Conservation (phyloP, 805 yeast species). For the Saccharomyces paradoxus region DNA sequence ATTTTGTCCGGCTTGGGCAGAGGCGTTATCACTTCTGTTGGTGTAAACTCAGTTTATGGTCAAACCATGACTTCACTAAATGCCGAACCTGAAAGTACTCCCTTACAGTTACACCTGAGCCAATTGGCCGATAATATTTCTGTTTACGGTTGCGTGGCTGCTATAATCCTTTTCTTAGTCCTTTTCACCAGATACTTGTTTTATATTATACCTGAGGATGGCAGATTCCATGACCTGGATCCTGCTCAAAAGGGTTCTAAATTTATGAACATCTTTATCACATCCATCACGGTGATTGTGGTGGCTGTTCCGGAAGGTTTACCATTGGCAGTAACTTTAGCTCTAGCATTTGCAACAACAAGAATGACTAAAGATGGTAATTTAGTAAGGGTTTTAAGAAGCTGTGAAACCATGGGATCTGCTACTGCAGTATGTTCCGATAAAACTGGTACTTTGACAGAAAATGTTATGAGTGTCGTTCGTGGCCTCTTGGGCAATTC, state of each 20-base stretch:
- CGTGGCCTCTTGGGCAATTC: conserved; percentile 57
- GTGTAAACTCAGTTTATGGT: conserved; percentile 83
- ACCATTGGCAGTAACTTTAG: conserved; percentile 93
- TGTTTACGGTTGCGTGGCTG: conserved; percentile 85
- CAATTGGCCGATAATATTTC: conserved; percentile 87
- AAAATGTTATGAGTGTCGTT: conserved; percentile 86
- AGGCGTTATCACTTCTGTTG: conserved; percentile 85
- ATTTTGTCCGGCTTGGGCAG: conserved; percentile 78
- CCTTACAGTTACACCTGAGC: conserved; percentile 75
- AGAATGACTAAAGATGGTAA: conserved; percentile 96
- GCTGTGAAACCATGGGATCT: conserved; percentile 98
- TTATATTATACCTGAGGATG: conserved; percentile 38
- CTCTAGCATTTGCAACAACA: conserved; percentile 95
- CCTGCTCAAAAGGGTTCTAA: conserved; percentile 75
- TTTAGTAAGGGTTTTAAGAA: conserved; percentile 82
- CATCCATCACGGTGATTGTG: conserved; percentile 85
- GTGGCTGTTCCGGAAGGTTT: conserved; percentile 99
- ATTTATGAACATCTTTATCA: conserved; percentile 78
- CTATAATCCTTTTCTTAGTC: conserved; percentile 70
- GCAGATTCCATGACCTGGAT: conserved; percentile 36
- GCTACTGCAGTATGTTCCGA: conserved; percentile 97
- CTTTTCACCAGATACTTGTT: conserved; percentile 69
- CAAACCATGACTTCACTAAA: conserved; percentile 76
- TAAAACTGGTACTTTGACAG: conserved; percentile 95
- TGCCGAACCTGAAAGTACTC: conserved; percentile 75